These are phyloP conservation scores for Malus sieversii DNA, from an alignment of 306 rosid species.

Conservation along the genomic window DNA sequence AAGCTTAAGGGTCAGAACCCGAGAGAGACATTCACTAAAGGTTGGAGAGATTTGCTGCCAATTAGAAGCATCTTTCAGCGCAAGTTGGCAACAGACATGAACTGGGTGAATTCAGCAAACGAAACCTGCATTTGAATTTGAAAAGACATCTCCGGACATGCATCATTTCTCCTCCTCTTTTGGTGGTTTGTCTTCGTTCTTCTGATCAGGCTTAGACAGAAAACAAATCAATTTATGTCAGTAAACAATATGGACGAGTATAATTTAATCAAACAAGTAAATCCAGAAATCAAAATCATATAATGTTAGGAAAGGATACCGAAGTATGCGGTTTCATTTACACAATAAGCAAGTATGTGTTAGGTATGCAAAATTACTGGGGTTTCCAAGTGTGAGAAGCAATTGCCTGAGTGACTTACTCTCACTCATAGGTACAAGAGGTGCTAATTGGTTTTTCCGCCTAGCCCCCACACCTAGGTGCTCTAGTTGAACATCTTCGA, in stretches of 20 bases:
- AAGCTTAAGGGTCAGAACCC: conserved; percentile 5
- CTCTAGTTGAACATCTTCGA: background rate
- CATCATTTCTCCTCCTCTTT: conserved; percentile 59
- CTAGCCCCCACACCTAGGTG: background rate
- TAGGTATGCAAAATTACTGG: background rate
- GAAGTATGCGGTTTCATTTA: background rate
- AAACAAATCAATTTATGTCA: conserved; percentile 13
- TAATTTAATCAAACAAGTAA: background rate
- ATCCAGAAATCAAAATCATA: background rate
- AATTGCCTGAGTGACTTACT: background rate
- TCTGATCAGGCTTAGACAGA: conserved; percentile 41
- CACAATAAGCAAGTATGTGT: background rate
- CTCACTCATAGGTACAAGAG: no score
- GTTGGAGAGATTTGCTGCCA: background rate
- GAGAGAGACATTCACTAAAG: background rate
- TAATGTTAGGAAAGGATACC: background rate
- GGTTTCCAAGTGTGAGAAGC: background rate
- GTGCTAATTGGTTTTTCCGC: background rate
- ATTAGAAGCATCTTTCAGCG: conserved; percentile 5
- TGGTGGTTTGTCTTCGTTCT: conserved; percentile 60
- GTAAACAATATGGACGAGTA: background rate
- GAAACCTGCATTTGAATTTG: conserved; percentile 12
- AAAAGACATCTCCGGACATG: conserved; percentile 7
- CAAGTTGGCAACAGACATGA: background rate
- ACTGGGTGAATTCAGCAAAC: conserved; percentile 8